Conservation (phyloP, 257 asterid genomes). For the Solanum stenotomum region DNA sequence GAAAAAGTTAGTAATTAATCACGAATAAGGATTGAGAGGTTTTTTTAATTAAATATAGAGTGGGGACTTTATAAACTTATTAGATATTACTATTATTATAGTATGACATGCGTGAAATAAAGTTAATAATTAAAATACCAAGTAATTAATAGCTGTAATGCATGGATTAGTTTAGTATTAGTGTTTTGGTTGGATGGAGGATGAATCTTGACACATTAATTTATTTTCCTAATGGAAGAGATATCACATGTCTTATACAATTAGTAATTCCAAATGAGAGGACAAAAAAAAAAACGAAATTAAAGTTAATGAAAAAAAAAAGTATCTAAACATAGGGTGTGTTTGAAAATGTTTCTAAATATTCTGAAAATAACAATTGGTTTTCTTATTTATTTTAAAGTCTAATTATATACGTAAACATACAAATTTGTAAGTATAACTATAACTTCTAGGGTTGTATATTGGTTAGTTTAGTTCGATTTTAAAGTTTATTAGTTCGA, state of each 20-base stretch:
- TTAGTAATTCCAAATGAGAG: neutral
- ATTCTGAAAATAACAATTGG: too few species aligned
- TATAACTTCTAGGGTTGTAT: too few species aligned
- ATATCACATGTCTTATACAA: neutral
- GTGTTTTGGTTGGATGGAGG: neutral
- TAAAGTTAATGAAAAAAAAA: neutral
- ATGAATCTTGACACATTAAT: neutral
- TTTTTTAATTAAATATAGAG: constrained; percentile 3
- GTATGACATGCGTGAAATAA: neutral
- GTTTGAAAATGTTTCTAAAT: neutral
- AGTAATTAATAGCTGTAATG: constrained; percentile 18
- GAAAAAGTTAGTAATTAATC: neutral
- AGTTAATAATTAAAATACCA: neutral
- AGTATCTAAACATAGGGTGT: neutral
- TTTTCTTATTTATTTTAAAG: too few species aligned
- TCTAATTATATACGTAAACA: too few species aligned
- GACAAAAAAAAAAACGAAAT: neutral
- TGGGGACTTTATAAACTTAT: constrained; percentile 2
- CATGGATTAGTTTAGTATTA: neutral
- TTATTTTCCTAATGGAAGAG: neutral
- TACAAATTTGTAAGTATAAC: too few species aligned
- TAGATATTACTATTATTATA: neutral
- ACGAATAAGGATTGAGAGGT: constrained; percentile 3
- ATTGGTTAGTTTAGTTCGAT: too few species aligned
- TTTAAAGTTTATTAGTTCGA: too few species aligned